Percentiles rank a stretch among this genome's conserved stretches.
Conservation (phyloP, 371 early-diverging fungal species). For the Mortierella sp. region DNA sequence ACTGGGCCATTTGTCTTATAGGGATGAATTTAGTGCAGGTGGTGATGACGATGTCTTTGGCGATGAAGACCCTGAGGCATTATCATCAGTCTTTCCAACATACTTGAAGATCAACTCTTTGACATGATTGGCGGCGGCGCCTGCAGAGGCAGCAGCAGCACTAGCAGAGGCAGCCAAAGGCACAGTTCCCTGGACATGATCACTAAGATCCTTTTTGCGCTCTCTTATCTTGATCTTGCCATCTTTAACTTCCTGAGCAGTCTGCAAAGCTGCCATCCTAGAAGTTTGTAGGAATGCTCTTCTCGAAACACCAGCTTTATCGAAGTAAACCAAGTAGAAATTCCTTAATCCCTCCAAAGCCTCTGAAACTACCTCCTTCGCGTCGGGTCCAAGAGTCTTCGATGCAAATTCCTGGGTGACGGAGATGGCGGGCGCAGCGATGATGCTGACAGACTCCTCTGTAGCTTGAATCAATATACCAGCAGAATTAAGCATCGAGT, state of each 20-base stretch:
- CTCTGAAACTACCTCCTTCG: constrained; percentile 36
- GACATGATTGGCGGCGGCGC: constrained; percentile 17
- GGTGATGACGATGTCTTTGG: background rate
- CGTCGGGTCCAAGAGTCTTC: constrained; percentile 39
- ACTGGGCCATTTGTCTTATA: background rate
- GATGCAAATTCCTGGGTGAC: constrained; percentile 44
- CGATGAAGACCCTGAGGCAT: background rate
- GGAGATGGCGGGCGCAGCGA: constrained; percentile 36
- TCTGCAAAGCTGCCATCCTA: constrained; percentile 43
- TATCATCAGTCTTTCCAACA: constrained; percentile 36
- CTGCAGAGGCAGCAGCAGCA: constrained; percentile 11
- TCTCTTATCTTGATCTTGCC: constrained; percentile 51
- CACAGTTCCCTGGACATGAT: constrained; percentile 11
- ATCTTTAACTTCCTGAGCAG: constrained; percentile 51
- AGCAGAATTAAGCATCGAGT: constrained; percentile 50
- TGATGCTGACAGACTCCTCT: constrained; percentile 41
- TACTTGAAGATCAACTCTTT: constrained; percentile 51
- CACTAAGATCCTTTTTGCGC: constrained; percentile 18
- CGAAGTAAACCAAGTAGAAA: constrained; percentile 53
- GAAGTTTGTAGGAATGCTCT: constrained; percentile 47
- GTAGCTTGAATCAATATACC: constrained; percentile 49
- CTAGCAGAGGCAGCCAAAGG: background rate
- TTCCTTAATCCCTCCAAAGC: constrained; percentile 41
- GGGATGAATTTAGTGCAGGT: background rate
- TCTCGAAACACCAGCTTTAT: constrained; percentile 39